Evolutionary conservation across 441 rosid species (phyloP).

Genomic region (Capsella rubella): DNA sequence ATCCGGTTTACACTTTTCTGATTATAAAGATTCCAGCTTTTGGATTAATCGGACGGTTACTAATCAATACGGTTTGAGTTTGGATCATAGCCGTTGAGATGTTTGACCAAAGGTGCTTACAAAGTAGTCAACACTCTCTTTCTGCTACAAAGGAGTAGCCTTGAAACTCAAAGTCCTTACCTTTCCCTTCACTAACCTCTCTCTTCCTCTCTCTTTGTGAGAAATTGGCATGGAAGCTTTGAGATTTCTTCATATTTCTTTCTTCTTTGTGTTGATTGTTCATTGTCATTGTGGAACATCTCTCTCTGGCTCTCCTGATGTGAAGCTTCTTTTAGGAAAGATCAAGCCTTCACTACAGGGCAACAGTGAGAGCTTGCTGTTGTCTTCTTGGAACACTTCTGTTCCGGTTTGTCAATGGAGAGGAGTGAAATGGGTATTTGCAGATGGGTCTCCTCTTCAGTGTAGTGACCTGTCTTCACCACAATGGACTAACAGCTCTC

Average conservation of each 20-base stretch:
- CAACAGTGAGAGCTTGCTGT: slow-evolving; percentile 69
- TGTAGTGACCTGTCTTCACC: slow-evolving; percentile 72
- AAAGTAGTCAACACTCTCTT: slow-evolving; percentile 54
- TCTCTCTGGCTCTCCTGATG: slow-evolving; percentile 57
- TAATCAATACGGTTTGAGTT: neutral
- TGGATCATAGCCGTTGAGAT: slow-evolving; percentile 49
- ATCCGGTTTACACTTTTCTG: neutral
- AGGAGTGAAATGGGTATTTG: slow-evolving; percentile 93
- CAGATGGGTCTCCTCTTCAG: slow-evolving; percentile 63
- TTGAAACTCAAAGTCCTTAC: slow-evolving; percentile 32
- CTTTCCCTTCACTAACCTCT: slow-evolving; percentile 27
- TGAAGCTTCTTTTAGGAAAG: slow-evolving; percentile 72
- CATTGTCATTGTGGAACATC: slow-evolving; percentile 35
- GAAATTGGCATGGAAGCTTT: slow-evolving; percentile 54
- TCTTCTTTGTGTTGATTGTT: slow-evolving; percentile 45
- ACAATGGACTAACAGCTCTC: slow-evolving; percentile 74
- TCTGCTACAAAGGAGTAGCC: slow-evolving; percentile 39
- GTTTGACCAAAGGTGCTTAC: slow-evolving; percentile 40
- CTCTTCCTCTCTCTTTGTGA: slow-evolving; percentile 29
- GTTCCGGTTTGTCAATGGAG: slow-evolving; percentile 96
- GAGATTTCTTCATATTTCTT: slow-evolving; percentile 47
- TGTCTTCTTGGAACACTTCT: slow-evolving; percentile 88
- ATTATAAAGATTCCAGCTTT: slow-evolving; percentile 28
- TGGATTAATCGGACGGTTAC: slow-evolving; percentile 36
- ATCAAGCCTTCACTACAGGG: slow-evolving; percentile 86